Base-by-base conservation (phyloP, 768 basidiomycete species). In the Podaxis sp. region DNA sequence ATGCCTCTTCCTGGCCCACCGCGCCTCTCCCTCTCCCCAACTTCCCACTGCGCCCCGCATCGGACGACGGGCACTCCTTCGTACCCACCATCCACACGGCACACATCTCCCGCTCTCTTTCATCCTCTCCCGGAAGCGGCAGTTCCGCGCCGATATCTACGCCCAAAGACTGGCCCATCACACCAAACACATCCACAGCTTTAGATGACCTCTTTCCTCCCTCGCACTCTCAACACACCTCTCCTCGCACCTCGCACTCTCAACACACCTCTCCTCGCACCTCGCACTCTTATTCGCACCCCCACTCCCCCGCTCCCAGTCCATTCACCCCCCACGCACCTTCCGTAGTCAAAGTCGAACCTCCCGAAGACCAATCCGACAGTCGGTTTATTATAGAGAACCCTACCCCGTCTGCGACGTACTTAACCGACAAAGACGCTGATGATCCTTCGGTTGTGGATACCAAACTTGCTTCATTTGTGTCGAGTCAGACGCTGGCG, bases 361-460 rank as follows among this genome's bases (percentile, higher is more conserved):
- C 75, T 20, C 28, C 37, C 17, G 58, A 60, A 8, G 75, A 79
- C 30, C 78, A 79, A 58, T 66, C 69, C 36, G 74, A 73, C 59
- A 73, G 74, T 8, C 75, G 74, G 59, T 82, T 84, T 64, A 79
- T 83, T 65, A 80, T 82, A 71, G 80, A 82, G 59, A 69, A 77
- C n/a, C 65, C 76, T 4, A 65, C 71, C 1, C 64, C 68, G 5
- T 66, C 66, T 55, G 40, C 20, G 30, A 46, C 61, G 36, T 65
- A 56, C 57, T 65, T 20, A 1, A 54, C 22, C 52, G 38, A 24
- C 54, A 56, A 24, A 24, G n/a, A 22, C 10, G n/a, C 26, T 38
- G 15, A 46, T 11, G 56, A 59, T 49, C 49, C 33, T 17, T 3
- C 17, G 6, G 12, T 20, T 24, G 20, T 59, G 13, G 36, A 24